Base-by-base conservation (phyloP, 345 rosid genomes). In the Firmiana major region DNA sequence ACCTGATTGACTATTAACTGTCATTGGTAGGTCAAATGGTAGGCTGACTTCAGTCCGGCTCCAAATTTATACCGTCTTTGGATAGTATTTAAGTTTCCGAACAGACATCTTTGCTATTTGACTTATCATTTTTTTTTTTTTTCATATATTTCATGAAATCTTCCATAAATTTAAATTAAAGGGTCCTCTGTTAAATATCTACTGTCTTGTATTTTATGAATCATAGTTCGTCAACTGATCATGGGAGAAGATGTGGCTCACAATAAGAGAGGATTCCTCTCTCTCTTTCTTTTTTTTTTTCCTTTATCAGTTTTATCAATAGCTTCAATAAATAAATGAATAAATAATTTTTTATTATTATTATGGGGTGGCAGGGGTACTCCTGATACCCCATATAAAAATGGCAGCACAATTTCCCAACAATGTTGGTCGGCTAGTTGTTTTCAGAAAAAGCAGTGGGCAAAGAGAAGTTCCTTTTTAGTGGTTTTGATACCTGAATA, bases 371-470 rank as follows among this genome's bases (percentile, higher is more conserved):
- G 22, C n/a, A 36, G n/a, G 53, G 53, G 13, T 72, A 22, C 53
- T 79, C 81, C 58, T 71, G 43, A 71, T 81, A 75, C 62, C 55
- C 26, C 63, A 51, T 75, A 22, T 73, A 62, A 67, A 31, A 54
- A 77, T 58, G 71, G 78, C 62, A 77, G 73, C 83, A 71, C 34
- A 53, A 68, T 84, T 77, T 81, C 64, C 84, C 80, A 82, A 86
- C 72, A 82, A 83, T 71, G 64, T 82, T 81, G 82, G 76, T 77
- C 87, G 88, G 85, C 82, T 63, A 69, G 83, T 74, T 79, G 81
- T 79, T 86, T 88, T 81, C 85, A 86, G 64, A 64, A 40, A 31
- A 90, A 87, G 89, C 86, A 80, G 83, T 76, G 75, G 85, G 84
- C 82, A 85, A 80, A 74, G 17, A 57, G 89, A 84, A 86, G 83